These are phyloP conservation scores for Macrotyloma uniflorum DNA, from an alignment of 306 rosid species.

Conservation along the genomic window DNA sequence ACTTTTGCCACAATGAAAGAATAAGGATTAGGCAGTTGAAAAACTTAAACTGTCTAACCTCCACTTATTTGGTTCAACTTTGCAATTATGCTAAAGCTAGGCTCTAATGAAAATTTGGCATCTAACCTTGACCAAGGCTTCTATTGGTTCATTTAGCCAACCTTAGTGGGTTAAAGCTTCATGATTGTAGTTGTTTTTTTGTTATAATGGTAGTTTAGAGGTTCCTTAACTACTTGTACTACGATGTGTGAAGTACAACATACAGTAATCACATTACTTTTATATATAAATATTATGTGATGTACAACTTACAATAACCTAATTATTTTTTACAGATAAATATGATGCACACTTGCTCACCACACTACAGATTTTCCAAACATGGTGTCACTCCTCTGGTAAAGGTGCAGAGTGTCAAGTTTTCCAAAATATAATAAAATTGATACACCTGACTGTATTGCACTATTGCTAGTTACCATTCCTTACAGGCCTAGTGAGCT, in stretches of 20 bases:
- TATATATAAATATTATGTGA: no score
- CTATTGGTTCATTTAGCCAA: neutral
- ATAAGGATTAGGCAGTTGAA: neutral
- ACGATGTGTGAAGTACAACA: neutral
- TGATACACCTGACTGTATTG: no score
- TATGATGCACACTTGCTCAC: neutral
- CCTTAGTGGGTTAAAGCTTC: neutral
- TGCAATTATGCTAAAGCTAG: neutral
- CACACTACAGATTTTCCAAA: neutral
- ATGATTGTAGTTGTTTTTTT: neutral
- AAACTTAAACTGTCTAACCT: neutral
- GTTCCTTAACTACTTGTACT: neutral
- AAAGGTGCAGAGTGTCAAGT: no score
- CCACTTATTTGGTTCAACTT: neutral
- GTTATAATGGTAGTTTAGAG: neutral
- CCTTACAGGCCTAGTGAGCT: slow-evolving; percentile 69
- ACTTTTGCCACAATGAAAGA: neutral
- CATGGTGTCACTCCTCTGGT: no score
- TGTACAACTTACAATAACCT: neutral
- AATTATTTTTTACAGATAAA: neutral
- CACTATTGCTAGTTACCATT: slow-evolving; percentile 1
- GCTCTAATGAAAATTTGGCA: neutral
- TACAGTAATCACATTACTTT: neutral
- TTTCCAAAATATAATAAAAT: no score
- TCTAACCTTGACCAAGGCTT: no score